These are phyloP conservation scores for Bruguiera hainesii DNA, from an alignment of 441 rosid species.

Conservation along the genomic window DNA sequence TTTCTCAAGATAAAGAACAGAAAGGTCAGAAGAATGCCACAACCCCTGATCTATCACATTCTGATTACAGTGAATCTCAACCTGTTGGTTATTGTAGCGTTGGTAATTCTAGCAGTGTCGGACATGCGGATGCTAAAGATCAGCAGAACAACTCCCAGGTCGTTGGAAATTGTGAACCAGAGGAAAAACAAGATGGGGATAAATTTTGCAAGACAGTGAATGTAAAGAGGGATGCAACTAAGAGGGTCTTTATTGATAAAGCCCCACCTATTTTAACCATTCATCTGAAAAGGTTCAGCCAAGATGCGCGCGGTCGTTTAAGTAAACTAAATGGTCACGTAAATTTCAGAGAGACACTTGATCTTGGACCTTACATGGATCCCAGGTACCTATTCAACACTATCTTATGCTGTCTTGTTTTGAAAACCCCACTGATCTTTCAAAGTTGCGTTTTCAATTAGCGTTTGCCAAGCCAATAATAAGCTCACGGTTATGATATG, in stretches of 20 bases:
- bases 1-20: constrained; percentile 19
- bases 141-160: constrained; percentile 28
- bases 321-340: constrained; percentile 92
- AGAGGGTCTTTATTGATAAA: constrained; percentile 69
- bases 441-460: neutral
- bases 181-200: constrained; percentile 43
- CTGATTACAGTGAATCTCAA: constrained; percentile 25
- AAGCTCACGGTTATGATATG: too few species aligned
- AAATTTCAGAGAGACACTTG: constrained; percentile 59
- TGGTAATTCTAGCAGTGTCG: constrained; percentile 30
- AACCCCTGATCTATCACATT: constrained; percentile 22
- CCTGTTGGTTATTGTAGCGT: constrained; percentile 27
- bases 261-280: constrained; percentile 77
- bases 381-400: constrained; percentile 48
- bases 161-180: constrained; percentile 37
- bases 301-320: constrained; percentile 84
- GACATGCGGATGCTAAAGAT: constrained; percentile 23
- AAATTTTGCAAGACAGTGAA: constrained; percentile 37
- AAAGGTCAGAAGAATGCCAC: constrained; percentile 24
- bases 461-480: too few species aligned
- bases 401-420: neutral
- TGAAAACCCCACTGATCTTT: neutral
- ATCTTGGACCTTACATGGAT: constrained; percentile 76
- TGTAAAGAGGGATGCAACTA: constrained; percentile 88
- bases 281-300: constrained; percentile 92